Percentiles rank a stretch among this genome's conserved stretches.
phyloP scores from a whole-genome alignment of 1,284 basidiomycete genomes.

The Mycena sp. region DNA sequence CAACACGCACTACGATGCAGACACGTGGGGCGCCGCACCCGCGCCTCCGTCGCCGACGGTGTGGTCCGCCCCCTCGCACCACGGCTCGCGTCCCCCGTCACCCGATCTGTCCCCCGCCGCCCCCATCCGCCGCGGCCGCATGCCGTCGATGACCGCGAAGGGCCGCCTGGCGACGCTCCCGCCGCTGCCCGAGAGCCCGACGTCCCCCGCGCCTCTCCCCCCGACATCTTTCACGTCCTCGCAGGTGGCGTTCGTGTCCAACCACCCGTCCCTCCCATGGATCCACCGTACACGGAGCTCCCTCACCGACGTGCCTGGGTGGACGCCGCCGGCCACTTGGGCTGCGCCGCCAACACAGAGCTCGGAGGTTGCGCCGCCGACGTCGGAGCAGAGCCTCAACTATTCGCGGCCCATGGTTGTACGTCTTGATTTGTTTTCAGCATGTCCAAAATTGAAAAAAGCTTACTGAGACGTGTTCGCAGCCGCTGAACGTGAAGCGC shows the following conservation, averaged over 20 bases:
- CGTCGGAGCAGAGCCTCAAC: no score
- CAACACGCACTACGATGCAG: conserved; percentile 8
- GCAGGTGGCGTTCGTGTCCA: background rate
- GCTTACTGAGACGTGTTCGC: no score
- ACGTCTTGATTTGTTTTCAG: no score
- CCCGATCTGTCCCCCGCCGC: background rate
- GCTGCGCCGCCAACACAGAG: no score
- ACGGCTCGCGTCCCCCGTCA: background rate
- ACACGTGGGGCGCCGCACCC: conserved; percentile 6
- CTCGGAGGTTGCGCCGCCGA: no score
- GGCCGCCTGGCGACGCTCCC: conserved; percentile 16
- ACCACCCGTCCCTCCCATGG: conserved; percentile 16
- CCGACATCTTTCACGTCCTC: no score
- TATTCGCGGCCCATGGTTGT: no score
- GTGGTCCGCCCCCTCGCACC: background rate
- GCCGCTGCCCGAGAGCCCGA: conserved; percentile 6
- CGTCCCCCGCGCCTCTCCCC: background rate
- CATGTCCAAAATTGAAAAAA: no score
- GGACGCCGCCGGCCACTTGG: no score
- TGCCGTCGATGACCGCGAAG: conserved; percentile 9
- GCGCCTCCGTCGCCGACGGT: background rate
- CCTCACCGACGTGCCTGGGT: background rate
- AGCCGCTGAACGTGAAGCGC: no score
- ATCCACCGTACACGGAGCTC: conserved; percentile 14
- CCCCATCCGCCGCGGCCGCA: background rate